Conservation (phyloP, 2,329 filamentous ascomycete species). For the Ceratocystis cubensis region DNA sequence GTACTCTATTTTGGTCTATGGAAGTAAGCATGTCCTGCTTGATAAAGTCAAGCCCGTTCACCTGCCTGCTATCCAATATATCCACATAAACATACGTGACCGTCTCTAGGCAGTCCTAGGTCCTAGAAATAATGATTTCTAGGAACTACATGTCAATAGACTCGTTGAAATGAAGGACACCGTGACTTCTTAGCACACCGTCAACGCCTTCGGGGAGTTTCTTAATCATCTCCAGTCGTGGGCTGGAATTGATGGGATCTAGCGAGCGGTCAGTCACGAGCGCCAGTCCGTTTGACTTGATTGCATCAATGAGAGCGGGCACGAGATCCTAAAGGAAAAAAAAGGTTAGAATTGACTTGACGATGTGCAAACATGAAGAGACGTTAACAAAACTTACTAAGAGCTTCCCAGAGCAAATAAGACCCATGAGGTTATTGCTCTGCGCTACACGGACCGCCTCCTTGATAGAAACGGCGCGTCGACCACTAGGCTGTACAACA, state of each 20-base stretch:
- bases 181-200: conserved; percentile 71
- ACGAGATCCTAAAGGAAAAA: conserved; percentile 62
- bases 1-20: conserved; percentile 11
- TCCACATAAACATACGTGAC: background rate
- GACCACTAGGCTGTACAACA: conserved; percentile 45
- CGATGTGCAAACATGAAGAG: background rate
- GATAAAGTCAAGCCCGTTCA: background rate
- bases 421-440: conserved; percentile 95
- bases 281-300: conserved; percentile 87
- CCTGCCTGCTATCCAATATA: background rate
- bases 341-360: conserved; percentile 7
- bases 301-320: conserved; percentile 78
- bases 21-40: background rate
- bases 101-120: background rate
- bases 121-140: background rate
- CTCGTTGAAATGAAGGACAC: conserved; percentile 85
- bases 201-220: conserved; percentile 71
- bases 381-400: conserved; percentile 47
- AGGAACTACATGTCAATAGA: conserved; percentile 57
- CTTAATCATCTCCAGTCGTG: conserved; percentile 40
- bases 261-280: conserved; percentile 73
- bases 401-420: conserved; percentile 79
- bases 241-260: conserved; percentile 34
- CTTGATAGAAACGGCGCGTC: conserved; percentile 75
- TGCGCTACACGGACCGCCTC: conserved; percentile 87